Evolutionary conservation across 495 filamentous ascomycete species (phyloP).

Genomic region (Filosporella fistucella): DNA sequence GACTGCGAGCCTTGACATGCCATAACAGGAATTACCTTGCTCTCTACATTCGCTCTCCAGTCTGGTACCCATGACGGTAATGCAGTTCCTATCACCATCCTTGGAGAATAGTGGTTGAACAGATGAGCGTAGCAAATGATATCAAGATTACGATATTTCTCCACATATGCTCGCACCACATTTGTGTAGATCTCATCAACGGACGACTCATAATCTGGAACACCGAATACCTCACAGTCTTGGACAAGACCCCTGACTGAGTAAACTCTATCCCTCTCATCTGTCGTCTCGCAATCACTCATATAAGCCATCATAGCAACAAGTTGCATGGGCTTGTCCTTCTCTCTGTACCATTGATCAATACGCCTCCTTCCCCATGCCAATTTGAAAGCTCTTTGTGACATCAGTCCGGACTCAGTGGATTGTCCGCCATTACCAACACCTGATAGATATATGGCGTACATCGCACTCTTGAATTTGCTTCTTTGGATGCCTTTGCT

Average conservation of each 20-base stretch:
- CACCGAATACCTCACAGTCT: background rate
- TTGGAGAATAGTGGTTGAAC: background rate
- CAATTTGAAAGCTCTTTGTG: background rate
- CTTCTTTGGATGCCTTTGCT: background rate
- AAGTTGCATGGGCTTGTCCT: background rate
- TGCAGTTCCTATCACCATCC: background rate
- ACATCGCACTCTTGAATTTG: background rate
- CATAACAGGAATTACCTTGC: slow-evolving; percentile 1
- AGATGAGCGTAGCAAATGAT: slow-evolving; percentile 7
- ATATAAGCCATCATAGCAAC: background rate
- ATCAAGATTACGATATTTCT: background rate
- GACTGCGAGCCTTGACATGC: background rate
- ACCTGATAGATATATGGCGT: background rate
- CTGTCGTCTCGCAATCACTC: background rate
- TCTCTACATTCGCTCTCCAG: background rate
- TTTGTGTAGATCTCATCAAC: background rate
- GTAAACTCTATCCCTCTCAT: slow-evolving; percentile 1
- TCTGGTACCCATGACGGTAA: slow-evolving; percentile 8
- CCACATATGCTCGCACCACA: background rate
- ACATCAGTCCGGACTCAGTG: background rate
- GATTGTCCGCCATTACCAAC: background rate
- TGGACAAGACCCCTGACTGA: background rate
- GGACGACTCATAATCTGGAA: background rate
- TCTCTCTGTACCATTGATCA: background rate
- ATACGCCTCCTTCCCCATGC: background rate